Evolutionary conservation across 129 eudicot genomes (phyloP).

Genomic region (Heracleum sosnowskyi): DNA sequence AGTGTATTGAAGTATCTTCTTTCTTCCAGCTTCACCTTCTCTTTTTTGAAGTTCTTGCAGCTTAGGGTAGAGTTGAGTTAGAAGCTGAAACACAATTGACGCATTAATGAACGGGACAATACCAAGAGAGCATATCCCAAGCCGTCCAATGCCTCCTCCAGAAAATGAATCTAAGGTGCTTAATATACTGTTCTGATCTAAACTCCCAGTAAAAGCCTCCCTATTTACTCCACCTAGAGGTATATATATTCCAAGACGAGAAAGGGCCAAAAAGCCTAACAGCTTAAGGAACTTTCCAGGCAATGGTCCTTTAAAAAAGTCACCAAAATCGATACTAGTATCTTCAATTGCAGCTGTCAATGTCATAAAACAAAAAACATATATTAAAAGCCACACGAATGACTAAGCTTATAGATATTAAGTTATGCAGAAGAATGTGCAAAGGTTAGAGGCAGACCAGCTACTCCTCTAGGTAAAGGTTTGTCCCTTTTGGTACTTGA

Average conservation of each 20-base stretch:
- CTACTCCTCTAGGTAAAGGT: slow-evolving; percentile 45
- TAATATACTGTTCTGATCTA: slow-evolving; percentile 78
- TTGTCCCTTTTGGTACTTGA: slow-evolving; percentile 42
- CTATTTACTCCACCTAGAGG: slow-evolving; percentile 99
- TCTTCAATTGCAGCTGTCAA: slow-evolving; percentile 98
- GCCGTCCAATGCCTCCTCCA: slow-evolving; percentile 98
- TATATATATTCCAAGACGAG: slow-evolving; percentile 92
- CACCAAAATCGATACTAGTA: slow-evolving; percentile 91
- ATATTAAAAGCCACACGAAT: slow-evolving; percentile 16
- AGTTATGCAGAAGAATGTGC: not conserved
- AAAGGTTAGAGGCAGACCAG: slow-evolving; percentile 26
- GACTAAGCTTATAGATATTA: not conserved
- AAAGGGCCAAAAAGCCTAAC: slow-evolving; percentile 79
- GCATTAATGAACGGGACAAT: slow-evolving; percentile 98
- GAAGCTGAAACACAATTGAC: slow-evolving; percentile 94
- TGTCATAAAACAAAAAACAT: slow-evolving; percentile 24
- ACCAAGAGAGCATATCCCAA: slow-evolving; percentile 96
- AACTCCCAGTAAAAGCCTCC: slow-evolving; percentile 90
- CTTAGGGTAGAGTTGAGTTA: slow-evolving; percentile 87
- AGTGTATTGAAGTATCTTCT: slow-evolving; percentile 88
- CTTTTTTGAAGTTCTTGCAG: slow-evolving; percentile 94
- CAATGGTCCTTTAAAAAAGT: slow-evolving; percentile 94
- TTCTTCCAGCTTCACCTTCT: slow-evolving; percentile 98
- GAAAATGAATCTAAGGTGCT: slow-evolving; percentile 95
- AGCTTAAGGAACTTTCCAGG: slow-evolving; percentile 94